Conservation (phyloP, 2,329 filamentous ascomycete genomes). For the Aspergillus fructus region DNA sequence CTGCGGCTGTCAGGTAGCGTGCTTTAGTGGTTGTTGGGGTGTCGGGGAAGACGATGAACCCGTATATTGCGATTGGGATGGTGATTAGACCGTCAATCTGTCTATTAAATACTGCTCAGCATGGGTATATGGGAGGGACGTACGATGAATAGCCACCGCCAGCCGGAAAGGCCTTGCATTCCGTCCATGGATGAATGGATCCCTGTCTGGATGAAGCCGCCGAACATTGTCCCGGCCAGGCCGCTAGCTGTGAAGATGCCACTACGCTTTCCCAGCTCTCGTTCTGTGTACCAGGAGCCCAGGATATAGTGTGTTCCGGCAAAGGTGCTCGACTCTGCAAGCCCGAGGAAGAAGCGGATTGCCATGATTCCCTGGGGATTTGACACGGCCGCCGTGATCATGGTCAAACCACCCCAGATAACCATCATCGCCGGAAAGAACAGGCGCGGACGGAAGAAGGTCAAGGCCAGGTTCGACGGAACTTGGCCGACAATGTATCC, state of each 20-base stretch:
- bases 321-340: constrained; percentile 34
- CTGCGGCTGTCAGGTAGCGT: constrained; percentile 32
- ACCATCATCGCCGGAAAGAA: constrained; percentile 32
- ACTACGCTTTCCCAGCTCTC: constrained; percentile 8
- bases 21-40: constrained; percentile 37
- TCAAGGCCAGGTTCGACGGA: constrained; percentile 26
- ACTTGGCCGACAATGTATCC: constrained; percentile 27
- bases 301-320: constrained; percentile 40
- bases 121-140: neutral
- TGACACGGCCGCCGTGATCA: constrained; percentile 31
- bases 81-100: constrained; percentile 43
- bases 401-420: constrained; percentile 33
- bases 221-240: constrained; percentile 9
- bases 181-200: constrained; percentile 11
- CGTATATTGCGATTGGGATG: constrained; percentile 44
- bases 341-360: constrained; percentile 40
- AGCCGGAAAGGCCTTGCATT: constrained; percentile 2
- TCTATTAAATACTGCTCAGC: neutral
- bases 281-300: constrained; percentile 45
- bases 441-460: constrained; percentile 25
- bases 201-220: constrained; percentile 10
- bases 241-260: constrained; percentile 9
- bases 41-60: constrained; percentile 43
- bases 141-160: constrained; percentile 13
- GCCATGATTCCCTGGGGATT: constrained; percentile 33